Evolutionary conservation across 495 filamentous ascomycete species (phyloP), one percentile per base, ranked within the genome.

Genomic region (Pseudomonodictys pantanalensis): DNA sequence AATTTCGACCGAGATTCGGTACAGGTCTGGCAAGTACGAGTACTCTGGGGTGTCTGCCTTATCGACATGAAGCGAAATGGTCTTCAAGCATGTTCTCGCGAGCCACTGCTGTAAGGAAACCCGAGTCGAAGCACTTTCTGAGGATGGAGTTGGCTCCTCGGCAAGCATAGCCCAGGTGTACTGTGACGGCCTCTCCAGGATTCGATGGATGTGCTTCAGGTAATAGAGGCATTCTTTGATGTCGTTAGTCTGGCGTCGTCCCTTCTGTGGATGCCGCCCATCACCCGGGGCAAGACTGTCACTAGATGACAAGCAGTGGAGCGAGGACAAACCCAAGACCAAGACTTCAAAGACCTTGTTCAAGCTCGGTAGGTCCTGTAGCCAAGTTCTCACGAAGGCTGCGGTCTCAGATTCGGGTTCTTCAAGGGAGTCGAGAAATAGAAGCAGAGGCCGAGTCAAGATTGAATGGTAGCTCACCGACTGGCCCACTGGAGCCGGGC

Each of bases 161-260:
- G 83, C 82, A 6, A 90, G 72, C 0, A 80, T 76, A n/a, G 77
- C 74, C 83, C 86, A 86, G 26, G 81, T 77, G 30, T 75, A 75
- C 44, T 81, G 79, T 10, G 85, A 81, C 2, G 83, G 79, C 73
- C 79, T 83, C 41, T 78, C 75, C 32, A 95, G 74, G 29, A 92
- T 75, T 60, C 88, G 89, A 15, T 84, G 86, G 0, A 93, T 71
- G 1, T 86, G 87, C 60, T 83, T 84, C 15, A 96, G 70, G 65
- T 93, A 86, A 69, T 97, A 95, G 11, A 86, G 75, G 57, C 83
- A 89, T 51, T 92, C 78, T 56, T 86, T 86, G 39, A 90, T 77
- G 64, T 93, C 88, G 63, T 90, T 84, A 28, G 81, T 77, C 35
- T 69, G 69, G 3, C 66, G 59, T 33, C 38, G 25, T 20, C 20